phyloP scores from a whole-genome alignment of 345 rosid species.

The Populus alba region DNA sequence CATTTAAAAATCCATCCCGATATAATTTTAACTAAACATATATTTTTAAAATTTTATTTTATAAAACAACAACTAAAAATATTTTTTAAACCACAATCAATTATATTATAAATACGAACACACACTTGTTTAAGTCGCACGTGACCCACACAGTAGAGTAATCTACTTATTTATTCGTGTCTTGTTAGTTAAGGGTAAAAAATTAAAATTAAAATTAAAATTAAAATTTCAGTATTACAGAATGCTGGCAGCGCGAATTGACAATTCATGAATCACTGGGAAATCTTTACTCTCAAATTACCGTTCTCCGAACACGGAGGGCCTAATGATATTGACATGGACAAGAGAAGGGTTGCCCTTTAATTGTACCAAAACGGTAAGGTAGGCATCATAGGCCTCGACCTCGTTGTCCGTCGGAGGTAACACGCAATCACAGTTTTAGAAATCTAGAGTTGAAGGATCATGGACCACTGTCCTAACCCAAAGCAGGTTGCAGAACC shows the following conservation, averaged over 20 bases:
- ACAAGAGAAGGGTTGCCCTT: neutral
- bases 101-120: too few relatives aligned
- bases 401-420: neutral
- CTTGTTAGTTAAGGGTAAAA: neutral
- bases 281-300: neutral
- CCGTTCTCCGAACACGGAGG: neutral
- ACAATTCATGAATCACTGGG: neutral
- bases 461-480: neutral
- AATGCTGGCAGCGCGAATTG: neutral
- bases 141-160: too few relatives aligned
- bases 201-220: neutral
- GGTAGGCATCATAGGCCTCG: neutral
- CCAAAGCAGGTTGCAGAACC: neutral
- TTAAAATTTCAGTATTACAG: neutral
- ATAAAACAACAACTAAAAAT: too few relatives aligned
- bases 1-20: too few relatives aligned
- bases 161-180: too few relatives aligned
- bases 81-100: too few relatives aligned
- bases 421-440: neutral
- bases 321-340: constrained; percentile 12
- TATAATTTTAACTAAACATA: too few relatives aligned
- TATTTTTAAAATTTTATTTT: too few relatives aligned
- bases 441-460: neutral
- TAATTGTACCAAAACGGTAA: neutral
- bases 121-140: too few relatives aligned